phyloP scores from a whole-genome alignment of 2,329 filamentous ascomycete genomes.

The Alternaria tenuissima region DNA sequence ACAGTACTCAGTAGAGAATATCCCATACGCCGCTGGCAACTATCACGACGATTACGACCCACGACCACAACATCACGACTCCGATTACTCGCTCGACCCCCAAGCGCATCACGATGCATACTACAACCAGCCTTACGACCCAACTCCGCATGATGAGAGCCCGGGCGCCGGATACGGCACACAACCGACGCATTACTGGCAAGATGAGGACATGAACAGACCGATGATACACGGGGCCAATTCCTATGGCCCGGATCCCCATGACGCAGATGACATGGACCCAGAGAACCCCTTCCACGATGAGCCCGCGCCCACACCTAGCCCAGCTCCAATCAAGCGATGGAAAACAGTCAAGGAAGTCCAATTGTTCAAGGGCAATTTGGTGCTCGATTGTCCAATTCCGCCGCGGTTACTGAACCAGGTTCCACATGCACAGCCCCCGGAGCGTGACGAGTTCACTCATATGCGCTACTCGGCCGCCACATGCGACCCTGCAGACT shows the following conservation, averaged over 20 bases:
- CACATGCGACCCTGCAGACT: constrained; percentile 90
- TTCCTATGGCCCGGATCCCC: constrained; percentile 68
- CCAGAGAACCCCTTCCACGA: constrained; percentile 50
- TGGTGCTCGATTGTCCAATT: constrained; percentile 95
- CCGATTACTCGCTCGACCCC: constrained; percentile 79
- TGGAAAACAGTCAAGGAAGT: constrained; percentile 99
- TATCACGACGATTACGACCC: constrained; percentile 62
- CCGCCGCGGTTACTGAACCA: constrained; percentile 87
- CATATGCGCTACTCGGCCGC: constrained; percentile 95
- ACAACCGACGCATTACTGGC: constrained; percentile 63
- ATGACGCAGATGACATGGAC: constrained; percentile 56
- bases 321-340: constrained; percentile 74
- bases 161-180: constrained; percentile 62
- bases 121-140: constrained; percentile 83
- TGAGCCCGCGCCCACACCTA: constrained; percentile 58
- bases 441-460: constrained; percentile 84
- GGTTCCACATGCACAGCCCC: constrained; percentile 79
- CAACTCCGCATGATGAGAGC: constrained; percentile 67
- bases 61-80: constrained; percentile 58
- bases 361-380: constrained; percentile 93
- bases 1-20: constrained; percentile 75
- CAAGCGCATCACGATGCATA: constrained; percentile 89
- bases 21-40: constrained; percentile 71
- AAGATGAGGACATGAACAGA: constrained; percentile 74
- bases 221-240: constrained; percentile 77